These are phyloP conservation scores for Paramarasmius palmivorus DNA, from an alignment of 1,284 basidiomycete genomes.

Conservation along the genomic window DNA sequence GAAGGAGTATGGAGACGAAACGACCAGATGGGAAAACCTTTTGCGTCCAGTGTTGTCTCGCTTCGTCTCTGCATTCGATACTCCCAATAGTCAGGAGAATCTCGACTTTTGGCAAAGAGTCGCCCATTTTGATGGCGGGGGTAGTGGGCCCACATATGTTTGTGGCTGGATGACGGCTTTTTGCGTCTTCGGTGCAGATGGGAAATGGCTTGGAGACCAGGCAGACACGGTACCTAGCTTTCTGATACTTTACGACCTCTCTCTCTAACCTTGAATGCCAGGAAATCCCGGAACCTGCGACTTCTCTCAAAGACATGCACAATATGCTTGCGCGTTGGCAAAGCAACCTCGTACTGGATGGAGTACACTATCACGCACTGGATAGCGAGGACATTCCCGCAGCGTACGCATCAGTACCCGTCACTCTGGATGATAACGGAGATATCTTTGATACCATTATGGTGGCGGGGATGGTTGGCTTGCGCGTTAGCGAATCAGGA, in stretches of 20 bases:
- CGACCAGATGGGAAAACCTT: slow-evolving; percentile 32
- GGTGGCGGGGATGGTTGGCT: slow-evolving; percentile 41
- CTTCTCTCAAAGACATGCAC: too few species aligned
- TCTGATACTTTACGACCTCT: too few species aligned
- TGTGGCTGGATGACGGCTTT: slow-evolving; percentile 41
- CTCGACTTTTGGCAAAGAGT: slow-evolving; percentile 32
- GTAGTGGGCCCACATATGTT: slow-evolving; percentile 24
- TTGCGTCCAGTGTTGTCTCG: slow-evolving; percentile 34
- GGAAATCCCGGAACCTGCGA: too few species aligned
- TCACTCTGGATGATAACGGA: slow-evolving; percentile 38
- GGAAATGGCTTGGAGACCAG: slow-evolving; percentile 23
- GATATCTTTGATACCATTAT: slow-evolving; percentile 30
- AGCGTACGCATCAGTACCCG: slow-evolving; percentile 37
- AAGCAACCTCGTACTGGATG: slow-evolving; percentile 30
- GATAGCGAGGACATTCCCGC: slow-evolving; percentile 30
- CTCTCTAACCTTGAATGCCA: too few species aligned
- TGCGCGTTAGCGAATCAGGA: slow-evolving; percentile 19
- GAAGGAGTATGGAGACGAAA: slow-evolving; percentile 33
- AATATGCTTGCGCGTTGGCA: too few species aligned
- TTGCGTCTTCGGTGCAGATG: slow-evolving; percentile 30
- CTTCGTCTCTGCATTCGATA: slow-evolving; percentile 34
- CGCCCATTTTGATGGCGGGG: slow-evolving; percentile 16
- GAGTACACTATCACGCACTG: slow-evolving; percentile 34
- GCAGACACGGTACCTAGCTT: not conserved
- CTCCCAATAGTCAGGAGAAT: slow-evolving; percentile 21